Conservation (phyloP, 805 yeast species). For the Kodamaea nitidulidarum region DNA sequence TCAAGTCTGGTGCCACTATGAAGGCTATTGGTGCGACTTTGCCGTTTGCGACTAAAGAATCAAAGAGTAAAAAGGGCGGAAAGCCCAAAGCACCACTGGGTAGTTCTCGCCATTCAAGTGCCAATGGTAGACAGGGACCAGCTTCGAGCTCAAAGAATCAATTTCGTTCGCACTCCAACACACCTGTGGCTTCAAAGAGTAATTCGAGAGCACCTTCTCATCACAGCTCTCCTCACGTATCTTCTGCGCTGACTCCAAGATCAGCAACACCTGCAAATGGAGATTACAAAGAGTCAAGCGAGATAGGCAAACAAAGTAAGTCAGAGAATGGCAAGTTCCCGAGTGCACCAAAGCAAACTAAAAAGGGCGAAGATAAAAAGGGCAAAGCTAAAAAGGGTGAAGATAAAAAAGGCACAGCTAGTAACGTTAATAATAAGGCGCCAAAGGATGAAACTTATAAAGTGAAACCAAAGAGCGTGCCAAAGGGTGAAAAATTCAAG, state of each 20-base stretch:
- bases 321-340: too few relatives aligned
- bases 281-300: neutral
- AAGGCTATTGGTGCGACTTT: conserved; percentile 36
- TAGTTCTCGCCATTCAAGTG: too few relatives aligned
- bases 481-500: neutral
- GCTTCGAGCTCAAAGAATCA: too few relatives aligned
- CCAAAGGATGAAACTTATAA: too few relatives aligned
- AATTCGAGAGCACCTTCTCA: neutral
- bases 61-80: neutral
- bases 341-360: too few relatives aligned
- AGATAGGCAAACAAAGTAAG: neutral
- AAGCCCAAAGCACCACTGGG: conserved; percentile 1
- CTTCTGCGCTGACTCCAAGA: conserved; percentile 2
- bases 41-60: conserved; percentile 8
- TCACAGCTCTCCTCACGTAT: neutral
- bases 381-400: too few relatives aligned
- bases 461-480: too few relatives aligned
- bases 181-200: neutral
- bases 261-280: neutral
- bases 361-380: too few relatives aligned
- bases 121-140: too few relatives aligned
- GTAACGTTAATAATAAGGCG: too few relatives aligned
- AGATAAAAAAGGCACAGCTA: too few relatives aligned
- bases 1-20: conserved; percentile 37
- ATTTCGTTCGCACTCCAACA: neutral